phyloP scores from a whole-genome alignment of 805 yeast species.

The Barnettozyma populi region DNA sequence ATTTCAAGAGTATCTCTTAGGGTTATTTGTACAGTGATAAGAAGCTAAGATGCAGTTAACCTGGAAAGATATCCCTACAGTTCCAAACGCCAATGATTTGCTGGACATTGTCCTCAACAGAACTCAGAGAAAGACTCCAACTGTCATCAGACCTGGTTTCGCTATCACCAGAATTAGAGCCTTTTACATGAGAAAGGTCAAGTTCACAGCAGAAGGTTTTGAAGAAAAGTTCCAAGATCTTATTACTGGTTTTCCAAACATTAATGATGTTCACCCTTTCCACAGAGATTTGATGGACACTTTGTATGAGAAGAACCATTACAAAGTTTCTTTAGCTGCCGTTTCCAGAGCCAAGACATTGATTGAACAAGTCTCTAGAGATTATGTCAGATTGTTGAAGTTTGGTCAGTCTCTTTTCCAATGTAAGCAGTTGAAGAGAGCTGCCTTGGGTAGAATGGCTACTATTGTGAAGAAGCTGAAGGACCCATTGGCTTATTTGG shows the following conservation, averaged over 20 bases:
- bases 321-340: conserved; percentile 93
- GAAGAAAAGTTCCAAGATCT: conserved; percentile 86
- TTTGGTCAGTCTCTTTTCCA: conserved; percentile 97
- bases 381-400: conserved; percentile 87
- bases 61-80: conserved; percentile 97
- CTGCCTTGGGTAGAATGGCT: conserved; percentile 99
- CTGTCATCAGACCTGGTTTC: conserved; percentile 97
- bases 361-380: conserved; percentile 94
- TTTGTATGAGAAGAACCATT: conserved; percentile 94
- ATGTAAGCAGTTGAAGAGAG: conserved; percentile 97
- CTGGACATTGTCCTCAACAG: conserved; percentile 95
- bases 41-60: conserved; percentile 74
- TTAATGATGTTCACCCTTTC: conserved; percentile 97
- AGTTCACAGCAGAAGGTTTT: conserved; percentile 94
- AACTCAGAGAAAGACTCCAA: conserved; percentile 98
- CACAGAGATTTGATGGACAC: conserved; percentile 98
- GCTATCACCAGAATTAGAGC: conserved; percentile 94
- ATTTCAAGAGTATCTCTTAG: not conserved
- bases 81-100: conserved; percentile 86
- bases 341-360: conserved; percentile 89
- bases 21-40: not conserved
- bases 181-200: conserved; percentile 97
- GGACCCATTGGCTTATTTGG: conserved; percentile 88
- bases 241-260: conserved; percentile 86
- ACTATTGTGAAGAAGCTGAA: conserved; percentile 92